Evolutionary conservation across 2,329 filamentous ascomycete genomes (phyloP), one percentile per base, ranked within the genome.

Genomic region (Nectriaceae sp.): DNA sequence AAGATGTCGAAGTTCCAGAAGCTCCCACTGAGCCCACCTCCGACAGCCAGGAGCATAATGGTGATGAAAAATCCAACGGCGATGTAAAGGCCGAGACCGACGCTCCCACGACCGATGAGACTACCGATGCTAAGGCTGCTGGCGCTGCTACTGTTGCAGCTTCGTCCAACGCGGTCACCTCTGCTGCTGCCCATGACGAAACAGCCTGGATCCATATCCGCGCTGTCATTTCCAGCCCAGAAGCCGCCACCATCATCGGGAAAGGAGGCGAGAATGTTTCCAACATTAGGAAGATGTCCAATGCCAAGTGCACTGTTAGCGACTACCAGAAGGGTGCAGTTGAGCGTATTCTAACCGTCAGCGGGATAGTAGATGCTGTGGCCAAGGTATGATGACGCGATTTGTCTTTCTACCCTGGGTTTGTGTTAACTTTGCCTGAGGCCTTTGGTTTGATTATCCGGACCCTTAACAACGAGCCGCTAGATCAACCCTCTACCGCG

Each of bases 251-350:
- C 41, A 90, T 97, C 59, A 99, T 99, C 72, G 94, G 94, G 67
- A 99, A 99, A 75, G 93, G 92, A 55, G 94, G 94, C 68, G 94
- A 99, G 78, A 99, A 99, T 66, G 94, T 99, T 40, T 96, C 92
- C 60, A 90, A 96, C 74, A 97, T 99, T 66, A 86, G 94, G 60
- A 90, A 90, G 69, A 80, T 96, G 74, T 97, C 94, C 44, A 92
- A 91, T 63, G 94, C 94, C 59, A 97, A 97, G 75, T 99, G 94
- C 77, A 99, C 94, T 40, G 94, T 99, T 61, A 97, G 92, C 75
- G 94, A 99, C 73, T 99, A 97, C 66, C 89, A 95, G 61, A 90
- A 96, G 66, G 94, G 94, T 58, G 94, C 94, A 46, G 92, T 97
- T 26, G 94, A 99, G 77, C 90, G 94, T 68, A 97, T 99, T 65